Evolutionary conservation across 768 basidiomycete genomes (phyloP), one percentile per base, ranked within the genome.

Genomic region (Phaeotremella fagi): DNA sequence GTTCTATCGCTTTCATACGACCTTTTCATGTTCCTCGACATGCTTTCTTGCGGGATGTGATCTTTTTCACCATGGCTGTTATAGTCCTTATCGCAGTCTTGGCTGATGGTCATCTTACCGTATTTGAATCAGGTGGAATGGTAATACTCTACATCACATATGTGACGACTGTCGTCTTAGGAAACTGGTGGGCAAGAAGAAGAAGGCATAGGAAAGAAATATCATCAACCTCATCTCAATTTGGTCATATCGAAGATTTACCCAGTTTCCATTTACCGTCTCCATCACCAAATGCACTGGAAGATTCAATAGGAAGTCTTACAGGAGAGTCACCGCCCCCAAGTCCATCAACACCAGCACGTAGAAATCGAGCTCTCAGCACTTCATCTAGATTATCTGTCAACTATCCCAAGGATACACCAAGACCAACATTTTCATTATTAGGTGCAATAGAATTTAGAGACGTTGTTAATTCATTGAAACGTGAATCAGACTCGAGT

Each of bases 381-480:
- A 14, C 18, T 20, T 7, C 38, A 12, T 18, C 7, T 12, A 11
- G 22, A 20, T 20, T 18, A 22, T 9, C 38, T 6, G 4, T 29
- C 46, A 48, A 63, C 27, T 52, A 51, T 23, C 38, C 35, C 2
- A 51, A 57, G 20, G 65, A 70, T 35, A 61, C 63, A 1, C 71
- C 69, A 3, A 57, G 73, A 52, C 64, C 76, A 33, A 61, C 66
- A 54, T 60, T 97, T 59, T 75, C 94, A 2, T 81, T 99, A 1
- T 82, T 98, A 3, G 90, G 94, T 7, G 95, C 95, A 0, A 81
- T 99, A 38, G 95, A 99, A 74, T 99, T 99, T 75, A 81, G 91
- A 16, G 85, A 91, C 54, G 87, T 97, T 22, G 86, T 99, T 20
- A 80, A 86, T 11, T 84, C 86, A 0, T 78, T 99, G 22, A 82